Percentiles rank a stretch among this genome's conserved stretches.
Evolutionary conservation across 2,329 filamentous ascomycete genomes (phyloP).

Genomic region (Colletotrichum sublineola): DNA sequence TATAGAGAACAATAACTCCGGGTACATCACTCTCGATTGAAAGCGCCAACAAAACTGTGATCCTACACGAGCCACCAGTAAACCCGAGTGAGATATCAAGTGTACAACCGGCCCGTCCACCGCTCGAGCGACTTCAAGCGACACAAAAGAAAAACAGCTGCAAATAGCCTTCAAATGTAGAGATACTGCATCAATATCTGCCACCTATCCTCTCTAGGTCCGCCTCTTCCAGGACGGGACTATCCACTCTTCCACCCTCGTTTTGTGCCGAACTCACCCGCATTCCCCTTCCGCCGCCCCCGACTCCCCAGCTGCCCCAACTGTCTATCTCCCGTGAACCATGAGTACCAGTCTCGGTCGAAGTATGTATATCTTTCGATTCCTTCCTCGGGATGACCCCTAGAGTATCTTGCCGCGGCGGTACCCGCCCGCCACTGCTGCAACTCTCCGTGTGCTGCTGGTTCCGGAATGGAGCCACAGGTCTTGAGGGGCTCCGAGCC

Average conservation of each 20-base stretch:
- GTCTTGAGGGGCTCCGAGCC: constrained; percentile 25
- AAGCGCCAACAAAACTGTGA: neutral
- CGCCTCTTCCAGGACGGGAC: constrained; percentile 46
- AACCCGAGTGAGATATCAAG: neutral
- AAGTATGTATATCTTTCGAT: constrained; percentile 48
- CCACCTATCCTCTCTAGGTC: constrained; percentile 49
- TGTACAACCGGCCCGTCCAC: neutral
- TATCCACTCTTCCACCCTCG: constrained; percentile 39
- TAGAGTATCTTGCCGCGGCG: constrained; percentile 37
- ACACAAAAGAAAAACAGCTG: too few relatives aligned
- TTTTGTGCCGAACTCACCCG: constrained; percentile 27
- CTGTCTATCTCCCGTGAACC: constrained; percentile 50
- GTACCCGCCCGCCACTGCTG: constrained; percentile 38
- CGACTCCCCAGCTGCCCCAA: constrained; percentile 52
- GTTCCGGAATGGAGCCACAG: constrained; percentile 6
- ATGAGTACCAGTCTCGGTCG: constrained; percentile 50
- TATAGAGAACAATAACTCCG: neutral
- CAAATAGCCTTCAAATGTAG: neutral
- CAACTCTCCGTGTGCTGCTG: constrained; percentile 11
- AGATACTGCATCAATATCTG: constrained; percentile 40
- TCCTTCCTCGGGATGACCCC: constrained; percentile 44
- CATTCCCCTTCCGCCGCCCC: constrained; percentile 7
- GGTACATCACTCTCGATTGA: neutral
- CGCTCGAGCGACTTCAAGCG: too few relatives aligned
- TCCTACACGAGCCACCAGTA: neutral